Evolutionary conservation across 371 early-diverging fungal genomes (phyloP), one percentile per base, ranked within the genome.

Genomic region (Blastocladiella emersonii): DNA sequence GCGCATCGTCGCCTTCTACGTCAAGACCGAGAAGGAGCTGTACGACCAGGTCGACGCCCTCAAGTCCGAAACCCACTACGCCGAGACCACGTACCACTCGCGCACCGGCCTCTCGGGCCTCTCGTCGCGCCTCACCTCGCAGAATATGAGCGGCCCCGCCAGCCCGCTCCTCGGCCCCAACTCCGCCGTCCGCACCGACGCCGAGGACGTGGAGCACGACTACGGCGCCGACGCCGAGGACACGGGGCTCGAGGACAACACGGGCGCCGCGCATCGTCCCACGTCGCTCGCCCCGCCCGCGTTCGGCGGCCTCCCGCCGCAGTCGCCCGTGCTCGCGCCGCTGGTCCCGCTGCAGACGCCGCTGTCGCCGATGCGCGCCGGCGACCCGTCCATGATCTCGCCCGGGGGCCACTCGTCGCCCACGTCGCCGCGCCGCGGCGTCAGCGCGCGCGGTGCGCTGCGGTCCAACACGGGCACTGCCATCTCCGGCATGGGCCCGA

Each of bases 1-100:
- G 57, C 87, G 87, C 71, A 87, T 93, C 63, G 76, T 78, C 49
- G 72, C 75, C 49, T 93, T 93, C 66, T 95, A 93, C 73, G 70
- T 73, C 21, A 81, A 83, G 61, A 92, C 90, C 67, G 93, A 93
- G 65, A 78, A 77, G 1, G 90, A 90, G 67, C 76, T 91, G 21
- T 77, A 83, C 57, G 76, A 74, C 27, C 82, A 83, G 61, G 76
- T 87, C 53, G 76, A 85, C 23, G 70, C 67, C 7, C 61, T 85
- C 10, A 63, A 76, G 21, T 65, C 71, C 4, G 84, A 79, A 57
- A 63, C 71, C 55, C 69, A 68, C 1, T 62, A 69, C 51, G 63
- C 70, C 25, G 78, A 76, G 27, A 64, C 72, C 15, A 30, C 30
- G 15, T 51, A 30, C 53, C 19, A 4, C 15, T 10, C 53, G 62